Percentiles rank a stretch among this genome's conserved stretches.
Evolutionary conservation across 768 basidiomycete species (phyloP).

Genomic region (Chalciporus sphaerocephalus): DNA sequence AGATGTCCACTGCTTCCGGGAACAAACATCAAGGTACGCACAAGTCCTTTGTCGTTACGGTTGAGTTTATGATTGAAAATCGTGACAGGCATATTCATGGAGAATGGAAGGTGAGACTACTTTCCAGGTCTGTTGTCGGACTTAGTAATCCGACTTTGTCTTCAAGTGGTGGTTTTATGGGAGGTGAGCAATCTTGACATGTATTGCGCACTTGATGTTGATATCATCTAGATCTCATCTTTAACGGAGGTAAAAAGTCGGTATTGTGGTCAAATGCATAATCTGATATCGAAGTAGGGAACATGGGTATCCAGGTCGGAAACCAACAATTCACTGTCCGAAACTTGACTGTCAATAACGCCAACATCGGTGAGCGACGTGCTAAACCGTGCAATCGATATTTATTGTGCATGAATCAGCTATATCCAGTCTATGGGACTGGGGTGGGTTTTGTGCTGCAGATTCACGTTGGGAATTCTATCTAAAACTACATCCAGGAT

Average conservation of each 20-base stretch:
- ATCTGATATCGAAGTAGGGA: slow-evolving; percentile 20
- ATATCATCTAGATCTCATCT: slow-evolving; percentile 33
- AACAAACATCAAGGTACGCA: slow-evolving; percentile 62
- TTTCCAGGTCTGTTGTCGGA: background rate
- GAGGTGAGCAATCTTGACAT: slow-evolving; percentile 44
- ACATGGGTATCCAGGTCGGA: slow-evolving; percentile 64
- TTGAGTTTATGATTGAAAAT: background rate
- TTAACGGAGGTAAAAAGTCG: slow-evolving; percentile 36
- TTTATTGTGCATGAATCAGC: slow-evolving; percentile 14
- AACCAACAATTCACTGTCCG: slow-evolving; percentile 78
- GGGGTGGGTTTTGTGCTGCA: slow-evolving; percentile 30
- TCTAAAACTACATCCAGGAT: slow-evolving; percentile 31
- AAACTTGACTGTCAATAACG: slow-evolving; percentile 53
- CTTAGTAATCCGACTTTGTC: background rate
- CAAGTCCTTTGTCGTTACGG: background rate
- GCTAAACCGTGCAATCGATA: background rate
- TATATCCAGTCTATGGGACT: slow-evolving; percentile 36
- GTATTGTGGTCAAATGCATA: background rate
- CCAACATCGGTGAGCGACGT: slow-evolving; percentile 31
- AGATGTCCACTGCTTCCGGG: slow-evolving; percentile 61
- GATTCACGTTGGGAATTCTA: background rate
- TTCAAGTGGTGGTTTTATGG: slow-evolving; percentile 43
- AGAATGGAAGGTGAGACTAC: slow-evolving; percentile 52
- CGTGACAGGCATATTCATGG: slow-evolving; percentile 58
- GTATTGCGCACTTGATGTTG: background rate